Percentiles rank a stretch among this genome's conserved stretches.
These are phyloP conservation scores for Leccinum rimulosum DNA, from an alignment of 768 basidiomycete genomes.

Conservation along the genomic window DNA sequence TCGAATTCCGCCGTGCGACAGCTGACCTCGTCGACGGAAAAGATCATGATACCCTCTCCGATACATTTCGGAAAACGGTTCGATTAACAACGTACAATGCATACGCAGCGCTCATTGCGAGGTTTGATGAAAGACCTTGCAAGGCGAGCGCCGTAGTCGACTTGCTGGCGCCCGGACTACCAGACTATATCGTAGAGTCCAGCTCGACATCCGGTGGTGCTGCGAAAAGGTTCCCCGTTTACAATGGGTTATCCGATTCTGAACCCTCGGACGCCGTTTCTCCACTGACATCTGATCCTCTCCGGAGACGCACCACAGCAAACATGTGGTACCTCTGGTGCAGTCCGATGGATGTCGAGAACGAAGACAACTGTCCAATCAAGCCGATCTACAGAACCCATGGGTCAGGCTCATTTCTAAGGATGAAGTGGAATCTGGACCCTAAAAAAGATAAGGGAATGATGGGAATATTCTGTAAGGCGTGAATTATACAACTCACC, in stretches of 20 bases:
- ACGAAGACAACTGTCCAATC: not conserved
- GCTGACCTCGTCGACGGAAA: not conserved
- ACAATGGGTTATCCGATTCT: not conserved
- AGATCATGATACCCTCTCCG: not conserved
- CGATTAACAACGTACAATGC: not conserved
- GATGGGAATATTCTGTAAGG: not conserved
- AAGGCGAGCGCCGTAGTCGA: not conserved
- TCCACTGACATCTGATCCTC: not conserved
- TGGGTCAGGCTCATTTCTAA: not conserved
- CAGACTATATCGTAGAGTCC: not conserved
- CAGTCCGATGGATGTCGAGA: not conserved
- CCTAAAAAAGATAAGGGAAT: not conserved
- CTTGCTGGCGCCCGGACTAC: not conserved
- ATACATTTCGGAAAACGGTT: not conserved
- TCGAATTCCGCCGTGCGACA: not conserved
- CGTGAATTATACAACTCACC: not conserved
- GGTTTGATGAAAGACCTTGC: not conserved
- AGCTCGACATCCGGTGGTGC: not conserved
- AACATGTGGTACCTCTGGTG: not conserved
- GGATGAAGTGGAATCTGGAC: not conserved
- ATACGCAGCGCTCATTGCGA: not conserved
- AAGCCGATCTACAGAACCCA: not conserved
- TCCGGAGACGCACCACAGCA: not conserved
- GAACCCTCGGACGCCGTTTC: not conserved
- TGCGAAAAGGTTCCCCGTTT: not conserved